Evolutionary conservation across 2,329 filamentous ascomycete genomes (phyloP).

Genomic region (Penicillium sp.): DNA sequence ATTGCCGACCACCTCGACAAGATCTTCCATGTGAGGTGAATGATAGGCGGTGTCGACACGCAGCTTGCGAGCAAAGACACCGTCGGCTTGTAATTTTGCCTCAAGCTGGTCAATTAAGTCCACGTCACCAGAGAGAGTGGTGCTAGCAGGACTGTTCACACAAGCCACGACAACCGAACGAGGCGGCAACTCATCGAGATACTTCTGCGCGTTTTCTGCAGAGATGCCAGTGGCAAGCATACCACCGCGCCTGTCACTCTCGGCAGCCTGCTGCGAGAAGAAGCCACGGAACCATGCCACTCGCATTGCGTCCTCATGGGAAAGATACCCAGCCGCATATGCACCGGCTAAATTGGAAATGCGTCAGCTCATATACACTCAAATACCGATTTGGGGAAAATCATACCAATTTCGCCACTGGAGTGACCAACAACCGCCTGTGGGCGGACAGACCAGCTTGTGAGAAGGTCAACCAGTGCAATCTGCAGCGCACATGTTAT

Average conservation of each 20-base stretch:
- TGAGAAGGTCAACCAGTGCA: conserved; percentile 30
- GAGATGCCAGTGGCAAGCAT: conserved; percentile 33
- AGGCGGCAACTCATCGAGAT: conserved; percentile 15
- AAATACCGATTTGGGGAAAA: neutral
- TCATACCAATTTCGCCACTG: conserved; percentile 35
- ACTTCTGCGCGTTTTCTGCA: conserved; percentile 13
- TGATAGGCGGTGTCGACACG: conserved; percentile 31
- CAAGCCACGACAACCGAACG: conserved; percentile 34
- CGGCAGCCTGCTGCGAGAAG: conserved; percentile 11
- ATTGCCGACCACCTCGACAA: conserved; percentile 17
- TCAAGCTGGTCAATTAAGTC: conserved; percentile 51
- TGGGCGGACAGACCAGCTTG: conserved; percentile 24
- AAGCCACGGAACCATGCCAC: conserved; percentile 30
- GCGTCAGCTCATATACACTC: too few relatives aligned
- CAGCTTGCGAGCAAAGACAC: conserved; percentile 25
- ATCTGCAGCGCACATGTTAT: conserved; percentile 30
- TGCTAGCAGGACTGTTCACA: conserved; percentile 58
- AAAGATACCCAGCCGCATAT: conserved; percentile 29
- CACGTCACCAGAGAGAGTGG: conserved; percentile 59
- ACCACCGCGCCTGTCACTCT: conserved; percentile 30
- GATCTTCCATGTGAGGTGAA: conserved; percentile 24
- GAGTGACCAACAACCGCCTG: conserved; percentile 33
- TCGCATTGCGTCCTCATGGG: conserved; percentile 24
- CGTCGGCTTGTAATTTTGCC: conserved; percentile 46
- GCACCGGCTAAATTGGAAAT: conserved; percentile 34